Conservation (phyloP, 2,329 filamentous ascomycete genomes). For the Onygenales sp. region DNA sequence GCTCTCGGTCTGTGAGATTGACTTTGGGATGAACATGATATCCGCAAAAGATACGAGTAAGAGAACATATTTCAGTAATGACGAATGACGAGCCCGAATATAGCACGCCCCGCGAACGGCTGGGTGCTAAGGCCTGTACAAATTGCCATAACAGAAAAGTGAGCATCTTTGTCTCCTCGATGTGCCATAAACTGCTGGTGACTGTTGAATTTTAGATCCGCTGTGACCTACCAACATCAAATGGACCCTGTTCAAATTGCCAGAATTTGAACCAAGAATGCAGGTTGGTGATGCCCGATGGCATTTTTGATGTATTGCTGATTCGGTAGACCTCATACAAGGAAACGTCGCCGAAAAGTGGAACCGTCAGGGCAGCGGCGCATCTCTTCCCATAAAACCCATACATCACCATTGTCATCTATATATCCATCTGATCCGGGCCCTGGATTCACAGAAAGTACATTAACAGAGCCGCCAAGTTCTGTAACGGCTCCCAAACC, state of each 20-base stretch:
- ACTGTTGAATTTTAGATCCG: conserved; percentile 1
- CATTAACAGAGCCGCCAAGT: background rate
- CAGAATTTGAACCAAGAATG: conserved; percentile 3
- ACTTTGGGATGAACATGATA: too few relatives aligned
- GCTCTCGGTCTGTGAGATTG: too few relatives aligned
- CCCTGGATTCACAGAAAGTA: background rate
- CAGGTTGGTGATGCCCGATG: background rate
- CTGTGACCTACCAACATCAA: background rate
- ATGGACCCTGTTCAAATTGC: conserved; percentile 3
- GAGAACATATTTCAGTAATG: background rate
- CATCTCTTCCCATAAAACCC: background rate
- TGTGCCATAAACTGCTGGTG: background rate
- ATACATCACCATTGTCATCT: background rate
- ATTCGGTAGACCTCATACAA: conserved; percentile 2
- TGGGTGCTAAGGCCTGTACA: conserved; percentile 3
- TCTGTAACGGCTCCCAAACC: background rate
- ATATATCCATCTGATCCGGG: background rate
- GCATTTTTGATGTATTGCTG: background rate
- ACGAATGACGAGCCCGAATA: background rate
- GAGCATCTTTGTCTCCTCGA: background rate
- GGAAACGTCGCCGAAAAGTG: conserved; percentile 1
- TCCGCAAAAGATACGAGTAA: background rate
- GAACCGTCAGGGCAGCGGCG: background rate
- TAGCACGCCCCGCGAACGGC: background rate
- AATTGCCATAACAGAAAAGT: conserved; percentile 4